Percentiles rank a stretch among this genome's conserved stretches.
Conservation (phyloP, 2,329 filamentous ascomycete genomes). For the Aureobasidium vineae region DNA sequence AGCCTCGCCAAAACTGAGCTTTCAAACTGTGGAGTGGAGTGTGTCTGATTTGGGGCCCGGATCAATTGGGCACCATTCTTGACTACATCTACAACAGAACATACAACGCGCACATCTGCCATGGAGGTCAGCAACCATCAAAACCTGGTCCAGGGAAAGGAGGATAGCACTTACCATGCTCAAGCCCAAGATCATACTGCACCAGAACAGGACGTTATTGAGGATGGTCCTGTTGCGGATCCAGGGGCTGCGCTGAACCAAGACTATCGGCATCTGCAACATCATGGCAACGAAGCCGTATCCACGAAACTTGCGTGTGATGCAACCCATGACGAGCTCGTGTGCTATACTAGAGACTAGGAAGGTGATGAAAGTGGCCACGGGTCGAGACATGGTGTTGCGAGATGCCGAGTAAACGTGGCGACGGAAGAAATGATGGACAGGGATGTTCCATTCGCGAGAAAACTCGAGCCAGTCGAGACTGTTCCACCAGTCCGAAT, state of each 20-base stretch:
- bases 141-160: constrained; percentile 28
- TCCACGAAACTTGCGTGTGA: constrained; percentile 92
- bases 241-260: constrained; percentile 77
- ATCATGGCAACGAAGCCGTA: constrained; percentile 96
- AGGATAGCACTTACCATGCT: constrained; percentile 35
- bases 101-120: constrained; percentile 60
- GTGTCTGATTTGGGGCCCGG: background rate
- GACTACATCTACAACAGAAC: constrained; percentile 51
- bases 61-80: background rate
- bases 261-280: constrained; percentile 93
- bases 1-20: constrained; percentile 74
- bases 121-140: constrained; percentile 28
- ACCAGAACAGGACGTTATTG: constrained; percentile 53
- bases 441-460: constrained; percentile 95
- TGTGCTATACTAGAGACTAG: constrained; percentile 85
- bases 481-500: constrained; percentile 69
- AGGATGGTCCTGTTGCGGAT: constrained; percentile 72
- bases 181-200: constrained; percentile 40
- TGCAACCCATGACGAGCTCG: constrained; percentile 96
- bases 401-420: constrained; percentile 89
- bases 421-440: constrained; percentile 89
- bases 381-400: constrained; percentile 68
- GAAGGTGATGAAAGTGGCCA: constrained; percentile 88
- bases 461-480: constrained; percentile 90
- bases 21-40: background rate